Evolutionary conservation across 1,284 basidiomycete genomes (phyloP).

Genomic region (Athelia sp.): DNA sequence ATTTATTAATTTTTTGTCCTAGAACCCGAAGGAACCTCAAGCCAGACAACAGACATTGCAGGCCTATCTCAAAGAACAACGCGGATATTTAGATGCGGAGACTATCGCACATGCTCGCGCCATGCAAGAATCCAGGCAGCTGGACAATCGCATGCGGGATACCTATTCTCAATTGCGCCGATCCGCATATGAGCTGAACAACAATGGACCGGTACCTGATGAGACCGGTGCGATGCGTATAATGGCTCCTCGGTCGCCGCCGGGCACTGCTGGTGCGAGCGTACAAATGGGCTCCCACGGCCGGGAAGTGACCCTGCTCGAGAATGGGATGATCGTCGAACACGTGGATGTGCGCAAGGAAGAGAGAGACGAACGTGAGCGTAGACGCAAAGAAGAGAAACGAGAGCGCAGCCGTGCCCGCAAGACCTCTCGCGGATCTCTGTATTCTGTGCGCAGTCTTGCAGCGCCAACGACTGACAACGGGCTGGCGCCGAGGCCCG

Average conservation of each 20-base stretch:
- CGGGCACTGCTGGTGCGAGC: constrained; percentile 26
- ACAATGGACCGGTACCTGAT: constrained; percentile 38
- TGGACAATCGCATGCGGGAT: constrained; percentile 73
- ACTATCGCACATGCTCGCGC: constrained; percentile 68
- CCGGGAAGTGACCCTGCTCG: constrained; percentile 73
- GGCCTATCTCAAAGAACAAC: constrained; percentile 67
- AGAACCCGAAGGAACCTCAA: constrained; percentile 79
- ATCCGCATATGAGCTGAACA: constrained; percentile 66
- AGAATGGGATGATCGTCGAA: constrained; percentile 84
- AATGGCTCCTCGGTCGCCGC: constrained; percentile 49
- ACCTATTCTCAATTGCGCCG: constrained; percentile 72
- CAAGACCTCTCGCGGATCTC: constrained; percentile 66
- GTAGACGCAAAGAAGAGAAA: constrained; percentile 62
- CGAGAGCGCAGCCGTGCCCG: constrained; percentile 50
- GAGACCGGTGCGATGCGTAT: constrained; percentile 62
- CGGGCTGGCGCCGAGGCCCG: constrained; percentile 51
- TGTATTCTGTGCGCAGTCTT: constrained; percentile 61
- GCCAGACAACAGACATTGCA: constrained; percentile 71
- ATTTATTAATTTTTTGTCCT: constrained; percentile 5
- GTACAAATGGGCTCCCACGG: constrained; percentile 46
- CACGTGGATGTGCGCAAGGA: constrained; percentile 79
- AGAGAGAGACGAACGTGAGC: constrained; percentile 66
- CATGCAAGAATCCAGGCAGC: constrained; percentile 67
- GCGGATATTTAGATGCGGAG: constrained; percentile 69
- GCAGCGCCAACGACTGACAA: constrained; percentile 49